Evolutionary conservation across 805 yeast species (phyloP).

Genomic region (Kazachstania martiniae): DNA sequence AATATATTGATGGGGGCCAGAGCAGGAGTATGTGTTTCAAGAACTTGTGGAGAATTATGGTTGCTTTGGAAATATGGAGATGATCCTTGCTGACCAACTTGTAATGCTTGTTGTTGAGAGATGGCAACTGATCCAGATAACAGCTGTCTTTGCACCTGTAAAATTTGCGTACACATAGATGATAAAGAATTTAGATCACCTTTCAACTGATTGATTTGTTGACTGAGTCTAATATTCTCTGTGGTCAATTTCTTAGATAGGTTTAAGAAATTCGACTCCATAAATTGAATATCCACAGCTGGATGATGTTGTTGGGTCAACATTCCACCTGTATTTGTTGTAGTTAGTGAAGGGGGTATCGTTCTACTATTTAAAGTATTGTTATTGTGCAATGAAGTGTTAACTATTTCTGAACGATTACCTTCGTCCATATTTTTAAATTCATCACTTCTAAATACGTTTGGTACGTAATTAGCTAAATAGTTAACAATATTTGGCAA

Average conservation of each 20-base stretch:
- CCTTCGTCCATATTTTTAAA: slow-evolving; percentile 7
- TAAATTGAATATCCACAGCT: slow-evolving; percentile 1
- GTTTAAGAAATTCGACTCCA: slow-evolving; percentile 15
- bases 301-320: neutral
- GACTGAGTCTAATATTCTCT: slow-evolving; percentile 23
- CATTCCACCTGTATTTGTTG: neutral
- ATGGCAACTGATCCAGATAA: slow-evolving; percentile 3
- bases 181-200: slow-evolving; percentile 19
- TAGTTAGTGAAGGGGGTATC: neutral
- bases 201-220: slow-evolving; percentile 21
- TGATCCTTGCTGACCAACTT: slow-evolving; percentile 5
- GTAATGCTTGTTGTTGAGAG: neutral
- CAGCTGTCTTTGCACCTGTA: slow-evolving; percentile 17
- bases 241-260: slow-evolving; percentile 22
- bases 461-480: slow-evolving; percentile 22
- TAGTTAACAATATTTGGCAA: slow-evolving; percentile 22
- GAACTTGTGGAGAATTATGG: neutral
- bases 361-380: slow-evolving; percentile 2
- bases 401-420: neutral
- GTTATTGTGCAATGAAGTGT: too few relatives aligned
- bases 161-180: slow-evolving; percentile 19
- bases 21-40: neutral
- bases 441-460: slow-evolving; percentile 15
- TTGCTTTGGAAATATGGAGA: slow-evolving; percentile 5
- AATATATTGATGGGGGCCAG: neutral